phyloP scores from a whole-genome alignment of 164 flowering plant species.

The Liquidambar formosana region DNA sequence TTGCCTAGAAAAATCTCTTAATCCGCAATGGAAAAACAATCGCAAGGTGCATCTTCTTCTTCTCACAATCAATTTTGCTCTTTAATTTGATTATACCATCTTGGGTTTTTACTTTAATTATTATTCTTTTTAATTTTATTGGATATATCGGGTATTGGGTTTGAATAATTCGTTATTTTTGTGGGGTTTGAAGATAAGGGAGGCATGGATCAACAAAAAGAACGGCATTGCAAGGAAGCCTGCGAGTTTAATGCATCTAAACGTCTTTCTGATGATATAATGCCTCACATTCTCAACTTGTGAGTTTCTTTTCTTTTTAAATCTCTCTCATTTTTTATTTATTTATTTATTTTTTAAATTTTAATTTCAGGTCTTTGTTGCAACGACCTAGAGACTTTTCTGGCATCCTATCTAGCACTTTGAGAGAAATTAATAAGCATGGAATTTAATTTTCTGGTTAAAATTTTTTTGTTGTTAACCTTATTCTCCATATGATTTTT shows the following conservation, averaged over 20 bases:
- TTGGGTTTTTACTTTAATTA: no score
- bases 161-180: background rate
- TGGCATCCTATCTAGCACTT: background rate
- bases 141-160: background rate
- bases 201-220: slow-evolving; percentile 26
- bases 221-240: slow-evolving; percentile 25
- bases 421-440: background rate
- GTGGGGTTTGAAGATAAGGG: slow-evolving; percentile 5
- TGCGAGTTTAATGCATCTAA: slow-evolving; percentile 17
- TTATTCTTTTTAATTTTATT: no score
- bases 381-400: no score
- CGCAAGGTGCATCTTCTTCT: slow-evolving; percentile 5
- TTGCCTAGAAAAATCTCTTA: background rate
- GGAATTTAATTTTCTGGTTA: no score
- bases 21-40: slow-evolving; percentile 12
- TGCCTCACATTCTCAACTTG: slow-evolving; percentile 73
- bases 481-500: no score
- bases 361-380: no score
- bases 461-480: no score
- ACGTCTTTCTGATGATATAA: slow-evolving; percentile 43
- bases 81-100: background rate
- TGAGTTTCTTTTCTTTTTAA: slow-evolving; percentile 30
- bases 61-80: background rate
- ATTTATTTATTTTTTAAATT: no score
- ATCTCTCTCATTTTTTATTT: background rate